phyloP scores from a whole-genome alignment of 371 early-diverging fungal species.

The Apophysomyces trapeziformis region DNA sequence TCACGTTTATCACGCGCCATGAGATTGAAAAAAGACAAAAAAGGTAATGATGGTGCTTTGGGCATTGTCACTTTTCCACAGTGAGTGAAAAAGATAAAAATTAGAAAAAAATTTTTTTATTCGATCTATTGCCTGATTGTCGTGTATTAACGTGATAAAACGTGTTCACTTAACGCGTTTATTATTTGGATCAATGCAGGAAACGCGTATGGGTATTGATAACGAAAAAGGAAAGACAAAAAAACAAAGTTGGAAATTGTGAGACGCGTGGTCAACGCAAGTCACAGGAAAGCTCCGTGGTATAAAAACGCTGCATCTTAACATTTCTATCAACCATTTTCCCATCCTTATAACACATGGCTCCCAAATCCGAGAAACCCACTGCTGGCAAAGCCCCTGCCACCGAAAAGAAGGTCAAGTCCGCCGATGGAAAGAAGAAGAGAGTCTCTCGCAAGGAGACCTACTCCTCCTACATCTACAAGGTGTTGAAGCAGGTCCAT shows the following conservation, averaged over 20 bases:
- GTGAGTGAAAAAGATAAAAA: not conserved
- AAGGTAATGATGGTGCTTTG: not conserved
- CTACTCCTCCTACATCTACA: constrained; percentile 96
- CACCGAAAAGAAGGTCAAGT: constrained; percentile 54
- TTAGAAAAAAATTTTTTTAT: constrained; percentile 21
- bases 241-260: not conserved
- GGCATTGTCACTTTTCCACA: not conserved
- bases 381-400: constrained; percentile 79
- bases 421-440: constrained; percentile 58
- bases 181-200: not conserved
- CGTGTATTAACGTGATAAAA: constrained; percentile 1
- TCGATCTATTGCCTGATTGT: not conserved
- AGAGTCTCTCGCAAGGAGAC: constrained; percentile 82
- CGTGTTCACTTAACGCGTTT: constrained; percentile 15
- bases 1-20: constrained; percentile 2
- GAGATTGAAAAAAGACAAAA: constrained; percentile 8
- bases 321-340: constrained; percentile 14
- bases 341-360: constrained; percentile 30
- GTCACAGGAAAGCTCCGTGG: constrained; percentile 11
- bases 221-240: not conserved
- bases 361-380: constrained; percentile 57
- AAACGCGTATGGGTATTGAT: not conserved
- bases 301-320: constrained; percentile 19
- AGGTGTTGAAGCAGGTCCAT: constrained; percentile 97
- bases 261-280: constrained; percentile 5